Conservation (phyloP, 177 flowering plant genomes). For the Vitis hybrid region DNA sequence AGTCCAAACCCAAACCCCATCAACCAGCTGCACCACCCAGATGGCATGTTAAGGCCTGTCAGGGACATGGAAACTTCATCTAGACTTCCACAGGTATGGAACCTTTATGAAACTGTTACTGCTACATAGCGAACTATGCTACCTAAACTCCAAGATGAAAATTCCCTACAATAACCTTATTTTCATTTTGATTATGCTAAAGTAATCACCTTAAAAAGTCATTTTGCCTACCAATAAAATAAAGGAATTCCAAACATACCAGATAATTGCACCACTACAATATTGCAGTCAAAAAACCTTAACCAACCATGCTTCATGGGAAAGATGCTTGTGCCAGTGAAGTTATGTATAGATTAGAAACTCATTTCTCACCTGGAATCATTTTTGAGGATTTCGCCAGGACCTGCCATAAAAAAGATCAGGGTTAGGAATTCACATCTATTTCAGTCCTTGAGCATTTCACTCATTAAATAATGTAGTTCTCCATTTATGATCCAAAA, state of each 20-base stretch:
- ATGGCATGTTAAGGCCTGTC: too few relatives aligned
- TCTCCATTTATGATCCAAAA: neutral
- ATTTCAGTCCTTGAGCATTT: neutral
- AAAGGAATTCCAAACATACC: too few relatives aligned
- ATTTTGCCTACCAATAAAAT: too few relatives aligned
- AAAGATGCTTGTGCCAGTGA: neutral
- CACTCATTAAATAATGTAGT: neutral
- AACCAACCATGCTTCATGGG: neutral
- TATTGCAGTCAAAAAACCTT: neutral
- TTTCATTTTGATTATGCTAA: too few relatives aligned
- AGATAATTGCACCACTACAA: too few relatives aligned
- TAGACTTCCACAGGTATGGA: too few relatives aligned
- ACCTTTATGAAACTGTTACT: too few relatives aligned
- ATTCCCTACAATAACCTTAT: neutral
- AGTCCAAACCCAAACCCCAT: too few relatives aligned
- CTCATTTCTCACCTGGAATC: conserved; percentile 78
- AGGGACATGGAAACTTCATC: too few relatives aligned
- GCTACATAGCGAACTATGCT: neutral
- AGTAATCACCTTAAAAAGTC: too few relatives aligned
- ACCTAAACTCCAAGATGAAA: neutral
- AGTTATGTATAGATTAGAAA: neutral
- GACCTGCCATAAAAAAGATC: conserved; percentile 51
- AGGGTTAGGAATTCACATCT: neutral
- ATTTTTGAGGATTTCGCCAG: conserved; percentile 98
- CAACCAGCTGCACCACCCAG: too few relatives aligned